phyloP scores from a whole-genome alignment of 139 green algal species.

The Chlamydomonas urium region DNA sequence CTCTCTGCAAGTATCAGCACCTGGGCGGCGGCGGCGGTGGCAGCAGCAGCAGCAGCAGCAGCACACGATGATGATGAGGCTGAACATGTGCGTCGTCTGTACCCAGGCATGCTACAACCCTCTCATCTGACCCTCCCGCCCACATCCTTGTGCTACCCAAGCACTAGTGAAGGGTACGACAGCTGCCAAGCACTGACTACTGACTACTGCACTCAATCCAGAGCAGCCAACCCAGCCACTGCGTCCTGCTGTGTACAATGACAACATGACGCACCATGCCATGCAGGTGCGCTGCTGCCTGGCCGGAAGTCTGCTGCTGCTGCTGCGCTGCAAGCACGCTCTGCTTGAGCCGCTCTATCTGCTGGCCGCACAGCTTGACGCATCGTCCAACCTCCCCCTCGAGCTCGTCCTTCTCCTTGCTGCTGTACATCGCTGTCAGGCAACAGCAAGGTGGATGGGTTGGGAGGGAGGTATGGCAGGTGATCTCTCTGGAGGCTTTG shows the following conservation, averaged over 20 bases:
- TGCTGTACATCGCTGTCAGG: conserved; percentile 10
- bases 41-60: too few relatives aligned
- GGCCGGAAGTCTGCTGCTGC: not conserved
- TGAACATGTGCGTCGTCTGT: not conserved
- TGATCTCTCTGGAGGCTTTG: too few relatives aligned
- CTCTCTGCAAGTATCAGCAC: conserved; percentile 74
- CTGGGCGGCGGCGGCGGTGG: too few relatives aligned
- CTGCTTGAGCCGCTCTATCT: conserved; percentile 21
- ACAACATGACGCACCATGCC: conserved; percentile 57
- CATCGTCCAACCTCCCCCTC: conserved; percentile 15
- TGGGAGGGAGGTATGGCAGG: too few relatives aligned
- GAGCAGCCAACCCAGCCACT: not conserved
- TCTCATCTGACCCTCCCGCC: not conserved
- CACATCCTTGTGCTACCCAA: not conserved
- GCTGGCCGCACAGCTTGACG: conserved; percentile 10
- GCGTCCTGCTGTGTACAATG: not conserved
- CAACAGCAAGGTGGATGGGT: too few relatives aligned
- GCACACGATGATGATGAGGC: too few relatives aligned
- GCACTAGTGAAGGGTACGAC: not conserved
- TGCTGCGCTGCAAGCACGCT: conserved; percentile 16
- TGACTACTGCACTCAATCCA: too few relatives aligned
- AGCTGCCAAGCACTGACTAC: not conserved
- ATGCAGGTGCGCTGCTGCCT: conserved; percentile 53
- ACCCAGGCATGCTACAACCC: not conserved
- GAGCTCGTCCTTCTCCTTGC: conserved; percentile 11